A percentile compares a stretch with the other conserved stretches of the same genome.
These are phyloP conservation scores for Colletotrichum theobromicola DNA, from an alignment of 2,329 filamentous ascomycete genomes.

Conservation along the genomic window DNA sequence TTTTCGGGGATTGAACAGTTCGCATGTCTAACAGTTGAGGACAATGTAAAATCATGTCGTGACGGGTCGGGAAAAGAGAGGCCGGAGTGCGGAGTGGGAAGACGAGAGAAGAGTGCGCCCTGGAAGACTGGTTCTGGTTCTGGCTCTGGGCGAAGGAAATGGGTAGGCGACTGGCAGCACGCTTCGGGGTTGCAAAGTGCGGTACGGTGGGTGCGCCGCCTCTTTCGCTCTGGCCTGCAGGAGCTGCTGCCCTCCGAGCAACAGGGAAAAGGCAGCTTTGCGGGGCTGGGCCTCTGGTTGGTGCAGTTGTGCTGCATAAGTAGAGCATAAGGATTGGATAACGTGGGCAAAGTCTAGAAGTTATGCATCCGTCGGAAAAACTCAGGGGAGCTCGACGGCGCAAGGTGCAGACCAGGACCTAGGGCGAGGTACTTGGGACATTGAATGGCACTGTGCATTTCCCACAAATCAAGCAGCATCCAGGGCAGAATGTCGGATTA, in stretches of 20 bases:
- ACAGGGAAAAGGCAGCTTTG: slow-evolving; percentile 2
- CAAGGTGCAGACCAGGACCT: not conserved
- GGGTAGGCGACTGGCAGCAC: slow-evolving; percentile 17
- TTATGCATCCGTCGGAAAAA: not conserved
- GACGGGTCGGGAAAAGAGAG: slow-evolving; percentile 8
- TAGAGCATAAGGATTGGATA: not conserved
- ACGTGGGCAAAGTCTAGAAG: not conserved
- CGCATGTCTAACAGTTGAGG: slow-evolving; percentile 22
- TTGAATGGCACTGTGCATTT: not conserved
- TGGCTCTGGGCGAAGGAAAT: slow-evolving; percentile 18
- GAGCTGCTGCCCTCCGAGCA: slow-evolving; percentile 8
- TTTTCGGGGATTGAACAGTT: slow-evolving; percentile 19
- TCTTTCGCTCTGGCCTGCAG: slow-evolving; percentile 16
- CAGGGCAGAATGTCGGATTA: not conserved
- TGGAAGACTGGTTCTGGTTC: not conserved
- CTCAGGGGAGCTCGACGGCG: not conserved
- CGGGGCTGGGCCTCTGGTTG: not conserved
- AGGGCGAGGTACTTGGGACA: not conserved
- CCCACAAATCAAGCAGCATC: not conserved
- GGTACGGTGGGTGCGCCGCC: slow-evolving; percentile 11
- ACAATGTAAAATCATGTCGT: slow-evolving; percentile 20
- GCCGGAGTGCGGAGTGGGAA: slow-evolving; percentile 18
- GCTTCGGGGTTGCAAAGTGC: slow-evolving; percentile 17
- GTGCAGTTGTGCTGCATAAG: slow-evolving; percentile 2
- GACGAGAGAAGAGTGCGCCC: slow-evolving; percentile 17